These are phyloP conservation scores for Termitomyces sp. DNA, from an alignment of 768 basidiomycete genomes.

Conservation along the genomic window DNA sequence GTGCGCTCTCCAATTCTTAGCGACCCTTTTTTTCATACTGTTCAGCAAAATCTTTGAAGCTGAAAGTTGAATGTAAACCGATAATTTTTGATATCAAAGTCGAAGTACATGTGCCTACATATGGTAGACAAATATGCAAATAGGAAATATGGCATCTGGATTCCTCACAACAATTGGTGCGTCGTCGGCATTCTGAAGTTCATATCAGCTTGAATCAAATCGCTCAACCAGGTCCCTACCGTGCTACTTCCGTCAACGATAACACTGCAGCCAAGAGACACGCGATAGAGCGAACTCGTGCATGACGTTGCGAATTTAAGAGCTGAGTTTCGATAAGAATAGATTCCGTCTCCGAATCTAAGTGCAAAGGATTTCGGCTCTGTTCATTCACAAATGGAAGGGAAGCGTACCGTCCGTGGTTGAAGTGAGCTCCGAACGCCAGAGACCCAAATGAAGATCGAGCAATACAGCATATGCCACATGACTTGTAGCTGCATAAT, in stretches of 20 bases:
- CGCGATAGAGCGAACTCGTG: slow-evolving; percentile 59
- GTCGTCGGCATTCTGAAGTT: slow-evolving; percentile 36
- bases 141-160: slow-evolving; percentile 14
- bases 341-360: slow-evolving; percentile 59
- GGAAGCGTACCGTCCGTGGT: slow-evolving; percentile 46
- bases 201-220: slow-evolving; percentile 6
- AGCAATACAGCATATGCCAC: slow-evolving; percentile 57
- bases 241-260: slow-evolving; percentile 26
- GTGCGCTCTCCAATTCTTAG: not conserved
- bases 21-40: no score
- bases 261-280: slow-evolving; percentile 57
- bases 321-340: slow-evolving; percentile 55
- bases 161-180: slow-evolving; percentile 48
- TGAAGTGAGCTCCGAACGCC: slow-evolving; percentile 47
- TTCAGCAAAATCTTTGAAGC: no score
- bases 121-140: slow-evolving; percentile 1
- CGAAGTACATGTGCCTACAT: not conserved
- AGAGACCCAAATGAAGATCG: slow-evolving; percentile 52
- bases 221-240: slow-evolving; percentile 5
- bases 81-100: not conserved
- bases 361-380: slow-evolving; percentile 6
- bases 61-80: not conserved
- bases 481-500: slow-evolving; percentile 55
- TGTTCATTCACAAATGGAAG: not conserved
- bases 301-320: slow-evolving; percentile 59